Percentiles rank a stretch among this genome's conserved stretches.
Conservation (phyloP, 495 filamentous ascomycete species). For the Penicillium tannophilum region DNA sequence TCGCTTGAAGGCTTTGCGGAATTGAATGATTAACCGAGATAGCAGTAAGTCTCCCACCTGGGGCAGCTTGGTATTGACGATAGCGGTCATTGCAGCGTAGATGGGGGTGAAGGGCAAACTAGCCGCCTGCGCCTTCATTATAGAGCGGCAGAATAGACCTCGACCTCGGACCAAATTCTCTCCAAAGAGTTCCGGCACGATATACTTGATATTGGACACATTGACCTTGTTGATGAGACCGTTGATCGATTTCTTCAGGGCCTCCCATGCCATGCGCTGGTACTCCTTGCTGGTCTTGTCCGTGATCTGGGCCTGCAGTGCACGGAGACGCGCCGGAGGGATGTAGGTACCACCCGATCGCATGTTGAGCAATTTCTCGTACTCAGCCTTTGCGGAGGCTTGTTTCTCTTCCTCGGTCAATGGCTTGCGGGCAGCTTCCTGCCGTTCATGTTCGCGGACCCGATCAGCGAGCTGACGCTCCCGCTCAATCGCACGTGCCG, state of each 20-base stretch:
- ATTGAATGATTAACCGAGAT: constrained; percentile 84
- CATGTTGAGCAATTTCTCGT: constrained; percentile 85
- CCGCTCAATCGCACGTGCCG: constrained; percentile 59
- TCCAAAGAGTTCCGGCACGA: constrained; percentile 90
- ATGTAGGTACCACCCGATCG: constrained; percentile 96
- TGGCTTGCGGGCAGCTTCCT: constrained; percentile 54
- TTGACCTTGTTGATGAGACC: constrained; percentile 99
- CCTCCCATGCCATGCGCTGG: constrained; percentile 99
- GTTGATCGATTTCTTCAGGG: constrained; percentile 97
- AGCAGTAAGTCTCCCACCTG: constrained; percentile 90
- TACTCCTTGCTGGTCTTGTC: constrained; percentile 96
- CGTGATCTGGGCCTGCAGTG: constrained; percentile 93
- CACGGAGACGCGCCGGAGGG: constrained; percentile 85
- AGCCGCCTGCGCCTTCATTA: constrained; percentile 98
- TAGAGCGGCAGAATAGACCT: constrained; percentile 88
- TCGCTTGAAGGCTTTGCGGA: constrained; percentile 91
- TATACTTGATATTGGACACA: constrained; percentile 93
- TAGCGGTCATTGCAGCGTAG: constrained; percentile 90
- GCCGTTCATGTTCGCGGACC: constrained; percentile 55
- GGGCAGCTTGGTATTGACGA: constrained; percentile 96
- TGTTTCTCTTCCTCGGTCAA: constrained; percentile 84
- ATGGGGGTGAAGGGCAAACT: constrained; percentile 95
- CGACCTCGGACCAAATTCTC: constrained; percentile 92
- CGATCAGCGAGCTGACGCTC: constrained; percentile 65
- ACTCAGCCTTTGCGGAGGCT: constrained; percentile 81